Base-by-base conservation (phyloP, 306 rosid genomes). In the Sechiopsis laciniata region DNA sequence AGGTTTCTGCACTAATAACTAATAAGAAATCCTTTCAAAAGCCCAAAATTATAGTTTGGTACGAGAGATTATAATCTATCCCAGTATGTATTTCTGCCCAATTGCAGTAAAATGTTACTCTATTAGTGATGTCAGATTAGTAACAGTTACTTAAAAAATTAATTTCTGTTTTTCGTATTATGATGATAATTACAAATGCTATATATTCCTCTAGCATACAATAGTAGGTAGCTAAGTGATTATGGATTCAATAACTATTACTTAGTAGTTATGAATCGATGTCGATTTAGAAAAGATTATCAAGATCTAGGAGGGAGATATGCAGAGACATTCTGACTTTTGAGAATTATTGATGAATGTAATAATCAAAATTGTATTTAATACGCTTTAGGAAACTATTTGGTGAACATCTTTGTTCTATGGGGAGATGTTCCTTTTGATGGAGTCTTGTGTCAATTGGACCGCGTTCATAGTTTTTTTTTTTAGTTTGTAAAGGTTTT, bases 31-130 rank as follows among this genome's bases (percentile, higher is more conserved):
- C 71, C 48, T 64, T n/a, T 61, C 20, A 9, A 26, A 61, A 26
- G 69, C 11, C 69, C 69, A 35, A 8, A 32, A 63, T 63, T 62
- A 62, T 32, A 62, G 68, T 29, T 29, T 32, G n/a, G n/a, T 62
- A 19, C 14, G 7, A 15, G 68, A 32, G 48, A 4, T 3, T 62
- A 42, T 42, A 14, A 14, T 13, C 0, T 19, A 62, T 15, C 48
- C 68, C 3, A 4, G 13, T 7, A 15, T 26, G 12, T 12, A 15
- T 26, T 32, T 11, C 16, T 61, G 35, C 67, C 20, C 46, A 24
- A 61, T 35, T 32, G 26, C 6, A 19, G 22, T 55, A 19, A 22
- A 19, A 2, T 8, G 50, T 61, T 51, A 4, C 6, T 50, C 5
- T 13, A 51, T n/a, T 11, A 51, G 14, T 13, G 55, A 13, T 13